Conservation (phyloP, 495 filamentous ascomycete species). For the Pseudomonodictys pantanalensis region DNA sequence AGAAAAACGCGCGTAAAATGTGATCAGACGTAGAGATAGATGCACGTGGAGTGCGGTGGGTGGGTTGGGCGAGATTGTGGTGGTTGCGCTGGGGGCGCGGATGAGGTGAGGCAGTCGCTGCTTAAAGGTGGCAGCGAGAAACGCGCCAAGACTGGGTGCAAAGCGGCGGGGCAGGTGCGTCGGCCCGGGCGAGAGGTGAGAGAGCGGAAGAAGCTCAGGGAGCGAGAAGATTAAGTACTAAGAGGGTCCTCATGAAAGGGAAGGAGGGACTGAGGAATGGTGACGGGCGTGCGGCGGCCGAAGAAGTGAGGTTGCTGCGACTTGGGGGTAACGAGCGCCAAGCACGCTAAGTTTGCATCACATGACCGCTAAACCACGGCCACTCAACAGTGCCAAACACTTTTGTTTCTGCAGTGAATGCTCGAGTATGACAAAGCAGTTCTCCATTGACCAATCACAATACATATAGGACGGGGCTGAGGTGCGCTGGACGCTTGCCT, state of each 20-base stretch:
- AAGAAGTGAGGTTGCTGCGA: not conserved
- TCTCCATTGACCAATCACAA: not conserved
- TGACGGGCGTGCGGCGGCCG: not conserved
- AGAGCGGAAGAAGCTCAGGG: constrained; percentile 23
- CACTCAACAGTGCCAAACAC: no score
- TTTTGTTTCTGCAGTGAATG: no score
- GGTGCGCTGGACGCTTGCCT: constrained; percentile 8
- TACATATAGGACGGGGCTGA: not conserved
- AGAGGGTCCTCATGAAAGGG: constrained; percentile 19
- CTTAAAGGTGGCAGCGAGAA: not conserved
- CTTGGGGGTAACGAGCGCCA: not conserved
- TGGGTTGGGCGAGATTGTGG: constrained; percentile 1
- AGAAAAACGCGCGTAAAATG: constrained; percentile 2
- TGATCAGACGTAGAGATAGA: constrained; percentile 6
- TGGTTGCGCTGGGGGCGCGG: constrained; percentile 1
- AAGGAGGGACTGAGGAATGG: constrained; percentile 7
- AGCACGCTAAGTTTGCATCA: not conserved
- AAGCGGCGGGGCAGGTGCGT: not conserved
- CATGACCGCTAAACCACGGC: no score
- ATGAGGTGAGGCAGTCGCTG: not conserved
- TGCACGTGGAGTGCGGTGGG: constrained; percentile 6
- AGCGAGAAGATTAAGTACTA: constrained; percentile 22
- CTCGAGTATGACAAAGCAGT: not conserved
- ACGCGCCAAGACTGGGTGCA: constrained; percentile 21
- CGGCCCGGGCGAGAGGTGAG: not conserved